Evolutionary conservation across 2,329 filamentous ascomycete species (phyloP).

Genomic region (Hypoxylon sp.): DNA sequence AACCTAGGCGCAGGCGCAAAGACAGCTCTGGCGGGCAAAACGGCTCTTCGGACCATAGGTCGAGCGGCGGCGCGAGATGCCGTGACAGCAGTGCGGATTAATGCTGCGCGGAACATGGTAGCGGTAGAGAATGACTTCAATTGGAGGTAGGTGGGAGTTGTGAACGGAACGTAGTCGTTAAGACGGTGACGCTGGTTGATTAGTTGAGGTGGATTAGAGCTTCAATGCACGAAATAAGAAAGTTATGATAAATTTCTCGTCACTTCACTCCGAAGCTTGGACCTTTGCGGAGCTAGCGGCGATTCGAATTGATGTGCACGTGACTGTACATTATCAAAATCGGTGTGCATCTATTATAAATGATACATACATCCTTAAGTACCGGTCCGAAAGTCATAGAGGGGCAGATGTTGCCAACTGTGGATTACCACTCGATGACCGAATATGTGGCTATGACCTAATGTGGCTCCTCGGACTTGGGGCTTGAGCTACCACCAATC

Average conservation of each 20-base stretch:
- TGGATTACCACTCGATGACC: slow-evolving; percentile 17
- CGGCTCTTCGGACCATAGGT: slow-evolving; percentile 70
- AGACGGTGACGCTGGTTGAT: slow-evolving; percentile 24
- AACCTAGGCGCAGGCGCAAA: slow-evolving; percentile 71
- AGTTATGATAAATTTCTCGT: slow-evolving; percentile 57
- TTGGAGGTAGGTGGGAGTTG: slow-evolving; percentile 26
- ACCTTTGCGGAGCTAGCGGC: slow-evolving; percentile 47
- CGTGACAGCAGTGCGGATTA: slow-evolving; percentile 82
- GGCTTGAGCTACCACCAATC: slow-evolving; percentile 45
- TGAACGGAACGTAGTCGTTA: slow-evolving; percentile 25
- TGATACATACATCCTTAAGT: too few relatives aligned
- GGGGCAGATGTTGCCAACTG: slow-evolving; percentile 16
- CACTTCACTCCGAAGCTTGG: slow-evolving; percentile 49
- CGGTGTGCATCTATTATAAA: too few relatives aligned
- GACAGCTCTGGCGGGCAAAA: slow-evolving; percentile 73
- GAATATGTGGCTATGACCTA: slow-evolving; percentile 38
- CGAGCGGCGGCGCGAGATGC: slow-evolving; percentile 70
- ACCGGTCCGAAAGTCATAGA: not conserved
- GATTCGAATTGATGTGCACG: slow-evolving; percentile 29
- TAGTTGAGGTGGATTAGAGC: slow-evolving; percentile 38
- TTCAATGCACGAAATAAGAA: slow-evolving; percentile 32
- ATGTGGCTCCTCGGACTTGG: slow-evolving; percentile 29
- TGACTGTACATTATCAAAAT: not conserved
- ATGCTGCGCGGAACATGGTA: slow-evolving; percentile 90
- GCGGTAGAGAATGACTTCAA: slow-evolving; percentile 43